Conservation (phyloP, 1,284 basidiomycete species). For the Naganishia liquefaciens region DNA sequence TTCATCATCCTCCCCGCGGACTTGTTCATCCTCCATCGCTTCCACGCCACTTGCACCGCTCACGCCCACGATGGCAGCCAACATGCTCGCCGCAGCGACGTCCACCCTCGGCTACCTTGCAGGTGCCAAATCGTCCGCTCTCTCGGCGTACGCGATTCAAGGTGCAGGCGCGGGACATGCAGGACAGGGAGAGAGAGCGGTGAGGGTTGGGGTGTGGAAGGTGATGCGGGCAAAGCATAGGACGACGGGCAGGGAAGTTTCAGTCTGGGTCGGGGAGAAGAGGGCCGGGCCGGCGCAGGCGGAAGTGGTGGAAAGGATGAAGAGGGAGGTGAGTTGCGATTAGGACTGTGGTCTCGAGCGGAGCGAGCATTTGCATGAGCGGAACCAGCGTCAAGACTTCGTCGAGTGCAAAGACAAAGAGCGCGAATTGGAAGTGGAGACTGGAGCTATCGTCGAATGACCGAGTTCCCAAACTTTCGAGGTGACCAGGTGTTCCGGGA, state of each 20-base stretch:
- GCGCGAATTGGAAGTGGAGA: too few species aligned
- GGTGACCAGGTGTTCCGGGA: too few species aligned
- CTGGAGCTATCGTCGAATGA: too few species aligned
- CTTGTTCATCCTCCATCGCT: neutral
- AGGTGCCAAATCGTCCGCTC: constrained; percentile 68
- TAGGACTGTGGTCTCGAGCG: neutral
- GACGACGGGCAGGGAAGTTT: constrained; percentile 80
- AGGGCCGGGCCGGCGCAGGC: constrained; percentile 62
- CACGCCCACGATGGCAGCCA: constrained; percentile 19
- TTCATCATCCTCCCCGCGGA: neutral
- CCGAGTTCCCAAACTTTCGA: too few species aligned
- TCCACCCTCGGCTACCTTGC: constrained; percentile 69
- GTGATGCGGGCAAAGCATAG: constrained; percentile 82
- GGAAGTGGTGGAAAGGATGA: constrained; percentile 79
- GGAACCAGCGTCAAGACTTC: neutral
- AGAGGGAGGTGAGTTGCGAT: constrained; percentile 70
- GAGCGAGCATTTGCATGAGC: neutral
- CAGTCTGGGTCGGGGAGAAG: constrained; percentile 88
- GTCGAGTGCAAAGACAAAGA: neutral
- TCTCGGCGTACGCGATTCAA: constrained; percentile 73
- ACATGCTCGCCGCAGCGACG: constrained; percentile 83
- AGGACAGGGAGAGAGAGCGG: constrained; percentile 53
- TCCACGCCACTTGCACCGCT: neutral
- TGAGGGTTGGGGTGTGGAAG: constrained; percentile 81
- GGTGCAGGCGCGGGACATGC: constrained; percentile 34